Evolutionary conservation across 768 basidiomycete genomes (phyloP), one percentile per base, ranked within the genome.

Genomic region (Lactarius trivialis): DNA sequence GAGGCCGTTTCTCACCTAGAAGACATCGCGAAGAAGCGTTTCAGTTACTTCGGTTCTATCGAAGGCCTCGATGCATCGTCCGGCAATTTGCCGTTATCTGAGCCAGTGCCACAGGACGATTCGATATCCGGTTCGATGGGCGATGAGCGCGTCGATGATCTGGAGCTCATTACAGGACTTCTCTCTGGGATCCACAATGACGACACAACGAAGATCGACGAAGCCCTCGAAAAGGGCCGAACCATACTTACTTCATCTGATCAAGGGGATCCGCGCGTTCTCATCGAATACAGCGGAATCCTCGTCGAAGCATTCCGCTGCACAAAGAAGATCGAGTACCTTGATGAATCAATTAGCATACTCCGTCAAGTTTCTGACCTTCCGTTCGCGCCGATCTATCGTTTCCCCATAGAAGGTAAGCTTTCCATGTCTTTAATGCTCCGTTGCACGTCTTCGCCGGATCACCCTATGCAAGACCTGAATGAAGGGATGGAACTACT

Each of bases 241-340:
- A 17, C 15, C 17, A 17, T 37, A 37, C 37, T 37, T 17, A 4
- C 37, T 3, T 17, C 37, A 17, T 39, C 39, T n/a, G 1, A 6
- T n/a, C 19, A 6, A 3, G 19, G 19, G 19, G 0, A 1, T 19
- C 1, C 39, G 19, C 14, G 7, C 19, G 0, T 2, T 0, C 4
- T 33, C 7, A 1, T 17, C 24, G 2, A 1, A 1, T 50, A 28
- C 24, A 24, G 3, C 4, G 5, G 0, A 1, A 33, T 58, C 2
- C 57, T 58, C 26, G 11, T 8, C 3, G 15, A 8, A 9, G 17
- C 24, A 1, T 55, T 28, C 17, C 2, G 6, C 7, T 17, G 8
- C 17, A 55, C 34, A 3, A 3, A 17, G 2, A 37, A 37, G 6
- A 21, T 55, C 24, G 21, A 55, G 3, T 26, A 55, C 37, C 54